Base-by-base conservation (phyloP, 2,329 filamentous ascomycete genomes). In the Myriosclerotinia duriaeana region DNA sequence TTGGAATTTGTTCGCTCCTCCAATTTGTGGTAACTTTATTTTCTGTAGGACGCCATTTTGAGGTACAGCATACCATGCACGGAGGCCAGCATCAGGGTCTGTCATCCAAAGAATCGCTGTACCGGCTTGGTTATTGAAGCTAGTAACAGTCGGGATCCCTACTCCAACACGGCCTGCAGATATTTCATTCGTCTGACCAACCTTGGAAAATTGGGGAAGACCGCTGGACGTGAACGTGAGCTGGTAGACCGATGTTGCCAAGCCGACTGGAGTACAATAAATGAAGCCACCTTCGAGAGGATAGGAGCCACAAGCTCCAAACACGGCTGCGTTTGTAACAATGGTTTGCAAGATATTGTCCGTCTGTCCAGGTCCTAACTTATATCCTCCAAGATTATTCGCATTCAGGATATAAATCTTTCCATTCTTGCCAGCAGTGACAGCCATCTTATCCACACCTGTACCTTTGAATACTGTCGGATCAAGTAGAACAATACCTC, bases 281-380 rank as follows among this genome's bases (percentile, higher is more conserved):
- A 81, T 77, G 58, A 78, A 81, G 14, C 79, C 79, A 26, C 79
- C 79, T 69, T 80, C 79, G 1, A 76, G 69, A 1, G 79, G 79
- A 66, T 80, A 80, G 14, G 77, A 78, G 15, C 78, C 79, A 26
- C 73, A 72, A 17, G 76, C 78, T 34, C 77, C 78, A 64, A 78
- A 79, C 11, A 79, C 72, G 1, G 77, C 75, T 20, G 74, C 72
- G 3, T 72, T 71, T 11, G 75, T 75, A 44, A 73, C 70, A 36
- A 78, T 76, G 2, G 75, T 77, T 68, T 80, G 78, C 26, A 80
- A 64, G 22, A 78, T 71, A 12, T 74, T 74, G 68, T 80, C 79
- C 0, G 74, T 75, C 61, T 74, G 74, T 26, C 74, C 76, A 7
- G 75, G 65, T 5, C 78, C 79, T 50, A 79, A 74, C 38, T 77